phyloP scores from a whole-genome alignment of 176 grass and related monocot genomes.

The Oryza australiensis region DNA sequence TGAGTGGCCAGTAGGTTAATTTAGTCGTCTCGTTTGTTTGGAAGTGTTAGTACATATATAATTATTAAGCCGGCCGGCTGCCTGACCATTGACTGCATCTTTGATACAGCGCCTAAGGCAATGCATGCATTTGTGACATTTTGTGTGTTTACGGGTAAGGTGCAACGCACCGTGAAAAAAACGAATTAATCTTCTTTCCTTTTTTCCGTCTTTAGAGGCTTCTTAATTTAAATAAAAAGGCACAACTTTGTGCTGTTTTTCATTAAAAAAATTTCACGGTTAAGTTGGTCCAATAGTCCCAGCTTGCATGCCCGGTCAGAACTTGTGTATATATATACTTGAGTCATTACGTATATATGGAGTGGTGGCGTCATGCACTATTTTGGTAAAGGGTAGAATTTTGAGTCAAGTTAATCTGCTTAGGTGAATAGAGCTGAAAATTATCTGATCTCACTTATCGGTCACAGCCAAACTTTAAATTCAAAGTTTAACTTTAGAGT shows the following conservation, averaged over 20 bases:
- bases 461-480: no score
- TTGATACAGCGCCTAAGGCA: not conserved
- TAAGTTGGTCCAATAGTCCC: not conserved
- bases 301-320: not conserved
- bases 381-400: no score
- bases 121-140: not conserved
- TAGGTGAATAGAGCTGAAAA: no score
- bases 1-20: not conserved
- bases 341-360: not conserved
- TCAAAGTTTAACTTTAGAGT: no score
- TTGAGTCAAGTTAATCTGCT: no score
- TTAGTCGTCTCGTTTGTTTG: not conserved
- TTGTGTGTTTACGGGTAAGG: not conserved
- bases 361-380: no score
- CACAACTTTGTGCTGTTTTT: no score
- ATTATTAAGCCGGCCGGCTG: not conserved
- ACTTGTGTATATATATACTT: not conserved
- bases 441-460: no score
- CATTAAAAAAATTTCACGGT: not conserved
- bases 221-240: no score
- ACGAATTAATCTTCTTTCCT: no score
- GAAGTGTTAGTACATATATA: not conserved
- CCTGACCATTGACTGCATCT: conserved; percentile 25
- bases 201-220: no score
- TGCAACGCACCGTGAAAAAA: conserved; percentile 10